Conservation (phyloP, 2,329 filamentous ascomycete species). For the Samsoniella hepiali region DNA sequence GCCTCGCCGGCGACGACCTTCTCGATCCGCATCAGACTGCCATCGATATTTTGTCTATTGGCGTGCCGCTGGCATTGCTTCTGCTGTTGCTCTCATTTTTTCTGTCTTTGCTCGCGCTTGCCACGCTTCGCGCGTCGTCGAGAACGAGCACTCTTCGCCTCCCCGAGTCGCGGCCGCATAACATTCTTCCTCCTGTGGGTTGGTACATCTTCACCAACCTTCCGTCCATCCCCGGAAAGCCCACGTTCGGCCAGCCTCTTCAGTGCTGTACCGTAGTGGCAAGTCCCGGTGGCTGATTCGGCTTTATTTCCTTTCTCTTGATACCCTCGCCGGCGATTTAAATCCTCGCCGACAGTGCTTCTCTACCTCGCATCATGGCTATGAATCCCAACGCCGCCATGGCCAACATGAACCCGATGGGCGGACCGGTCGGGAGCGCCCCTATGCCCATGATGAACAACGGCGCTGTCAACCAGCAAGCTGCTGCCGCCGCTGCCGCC, state of each 20-base stretch:
- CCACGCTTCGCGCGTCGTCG: constrained; percentile 6
- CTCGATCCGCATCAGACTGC: background rate
- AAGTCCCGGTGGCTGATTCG: constrained; percentile 32
- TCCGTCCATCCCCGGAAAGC: constrained; percentile 25
- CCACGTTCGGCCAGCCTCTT: constrained; percentile 32
- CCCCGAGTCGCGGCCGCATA: constrained; percentile 5
- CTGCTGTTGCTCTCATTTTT: background rate
- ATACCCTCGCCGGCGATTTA: constrained; percentile 16
- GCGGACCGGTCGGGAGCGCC: constrained; percentile 59
- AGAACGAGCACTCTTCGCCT: background rate
- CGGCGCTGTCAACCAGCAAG: constrained; percentile 39
- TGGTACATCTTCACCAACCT: constrained; percentile 4
- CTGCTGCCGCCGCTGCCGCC: constrained; percentile 30
- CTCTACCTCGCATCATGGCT: constrained; percentile 26
- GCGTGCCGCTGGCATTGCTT: background rate
- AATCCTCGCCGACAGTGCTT: constrained; percentile 5
- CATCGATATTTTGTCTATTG: background rate
- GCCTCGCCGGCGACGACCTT: background rate
- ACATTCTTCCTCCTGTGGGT: background rate
- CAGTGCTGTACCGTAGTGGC: constrained; percentile 34
- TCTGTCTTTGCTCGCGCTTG: background rate
- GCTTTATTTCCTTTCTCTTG: constrained; percentile 25
- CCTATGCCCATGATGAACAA: constrained; percentile 68
- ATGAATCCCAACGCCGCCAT: constrained; percentile 64
- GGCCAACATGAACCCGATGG: constrained; percentile 67